Conservation (phyloP, 768 basidiomycete genomes). For the Terana coerulea region DNA sequence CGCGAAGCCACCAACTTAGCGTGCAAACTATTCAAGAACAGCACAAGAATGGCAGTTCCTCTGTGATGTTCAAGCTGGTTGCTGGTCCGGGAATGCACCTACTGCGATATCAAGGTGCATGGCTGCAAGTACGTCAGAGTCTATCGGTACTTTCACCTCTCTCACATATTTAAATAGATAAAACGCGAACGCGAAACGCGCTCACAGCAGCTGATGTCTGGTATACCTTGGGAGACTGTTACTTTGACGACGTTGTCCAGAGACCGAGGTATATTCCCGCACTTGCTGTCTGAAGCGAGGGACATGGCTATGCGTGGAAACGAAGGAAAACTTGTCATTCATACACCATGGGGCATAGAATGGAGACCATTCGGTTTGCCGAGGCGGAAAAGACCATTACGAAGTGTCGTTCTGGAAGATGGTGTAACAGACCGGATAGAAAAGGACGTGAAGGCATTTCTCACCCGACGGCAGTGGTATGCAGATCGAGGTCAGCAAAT, state of each 20-base stretch:
- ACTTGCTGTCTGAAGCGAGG: slow-evolving; percentile 83
- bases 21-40: slow-evolving; percentile 92
- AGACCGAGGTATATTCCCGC: slow-evolving; percentile 77
- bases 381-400: slow-evolving; percentile 76
- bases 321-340: slow-evolving; percentile 93
- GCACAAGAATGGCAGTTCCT: slow-evolving; percentile 85
- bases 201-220: slow-evolving; percentile 87
- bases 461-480: slow-evolving; percentile 88
- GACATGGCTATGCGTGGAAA: slow-evolving; percentile 81
- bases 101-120: slow-evolving; percentile 84
- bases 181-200: slow-evolving; percentile 93
- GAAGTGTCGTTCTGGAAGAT: slow-evolving; percentile 82
- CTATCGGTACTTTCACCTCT: background rate
- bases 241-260: slow-evolving; percentile 89
- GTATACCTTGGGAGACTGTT: slow-evolving; percentile 96
- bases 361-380: slow-evolving; percentile 97
- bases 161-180: slow-evolving; percentile 48
- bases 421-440: slow-evolving; percentile 87
- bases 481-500: slow-evolving; percentile 78
- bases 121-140: slow-evolving; percentile 80
- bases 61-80: slow-evolving; percentile 88
- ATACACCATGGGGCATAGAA: slow-evolving; percentile 95
- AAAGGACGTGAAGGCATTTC: slow-evolving; percentile 75
- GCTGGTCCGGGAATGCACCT: slow-evolving; percentile 95
- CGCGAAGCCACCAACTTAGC: slow-evolving; percentile 87